phyloP scores from a whole-genome alignment of 1,284 basidiomycete genomes.

The Ganoderma resinaceum region DNA sequence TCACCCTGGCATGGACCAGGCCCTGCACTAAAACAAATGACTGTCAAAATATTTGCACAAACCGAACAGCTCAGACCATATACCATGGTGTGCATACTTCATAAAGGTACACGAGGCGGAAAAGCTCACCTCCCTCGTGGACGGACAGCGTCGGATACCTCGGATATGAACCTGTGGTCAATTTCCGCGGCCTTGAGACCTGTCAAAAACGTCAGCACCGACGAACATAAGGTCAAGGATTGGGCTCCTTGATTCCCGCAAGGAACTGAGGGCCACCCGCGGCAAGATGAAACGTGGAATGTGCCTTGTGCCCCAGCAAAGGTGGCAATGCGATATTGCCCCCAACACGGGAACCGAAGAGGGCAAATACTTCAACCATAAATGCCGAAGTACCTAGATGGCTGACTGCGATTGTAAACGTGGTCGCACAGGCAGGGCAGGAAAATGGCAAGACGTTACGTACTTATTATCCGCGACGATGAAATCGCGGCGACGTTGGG shows the following conservation, averaged over 20 bases:
- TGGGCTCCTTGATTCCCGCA: not conserved
- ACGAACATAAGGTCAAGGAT: not conserved
- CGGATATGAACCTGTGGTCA: not conserved
- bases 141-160: not conserved
- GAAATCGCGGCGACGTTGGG: not conserved
- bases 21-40: not conserved
- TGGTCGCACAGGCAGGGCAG: not conserved
- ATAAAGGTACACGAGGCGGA: not conserved
- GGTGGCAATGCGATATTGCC: not conserved
- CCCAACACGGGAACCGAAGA: not conserved
- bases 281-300: not conserved
- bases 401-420: not conserved
- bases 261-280: not conserved
- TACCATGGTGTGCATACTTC: not conserved
- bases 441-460: not conserved
- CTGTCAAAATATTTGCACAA: not conserved
- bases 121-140: not conserved
- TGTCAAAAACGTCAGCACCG: not conserved
- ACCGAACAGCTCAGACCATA: not conserved
- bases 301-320: not conserved
- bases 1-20: not conserved
- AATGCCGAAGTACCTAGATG: not conserved
- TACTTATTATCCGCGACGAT: not conserved
- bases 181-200: not conserved
- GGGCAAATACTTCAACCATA: not conserved